Percentiles rank a stretch among this genome's conserved stretches.
These are phyloP conservation scores for Lentinus polychrous DNA, from an alignment of 1,284 basidiomycete genomes.

Conservation along the genomic window DNA sequence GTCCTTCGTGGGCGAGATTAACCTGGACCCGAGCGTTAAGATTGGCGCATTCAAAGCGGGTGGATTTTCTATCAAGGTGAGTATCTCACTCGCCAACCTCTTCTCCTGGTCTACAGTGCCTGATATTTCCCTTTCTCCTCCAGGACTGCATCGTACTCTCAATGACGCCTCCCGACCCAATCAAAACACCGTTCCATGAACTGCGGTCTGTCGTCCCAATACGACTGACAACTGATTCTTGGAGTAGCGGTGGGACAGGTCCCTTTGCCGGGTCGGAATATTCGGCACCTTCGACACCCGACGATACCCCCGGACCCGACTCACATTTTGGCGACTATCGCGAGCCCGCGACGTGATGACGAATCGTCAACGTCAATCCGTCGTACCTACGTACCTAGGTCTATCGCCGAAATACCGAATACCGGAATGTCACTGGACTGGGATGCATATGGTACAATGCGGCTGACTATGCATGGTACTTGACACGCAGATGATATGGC, in stretches of 20 bases:
- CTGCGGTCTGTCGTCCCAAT: constrained; percentile 54
- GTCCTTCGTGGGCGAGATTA: constrained; percentile 55
- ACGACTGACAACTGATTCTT: constrained; percentile 60
- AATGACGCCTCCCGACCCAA: constrained; percentile 47
- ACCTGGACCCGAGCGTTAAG: constrained; percentile 38
- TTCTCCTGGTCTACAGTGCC: too few relatives aligned
- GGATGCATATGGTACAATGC: too few relatives aligned
- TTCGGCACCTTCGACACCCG: constrained; percentile 18
- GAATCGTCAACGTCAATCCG: too few relatives aligned
- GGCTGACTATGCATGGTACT: too few relatives aligned
- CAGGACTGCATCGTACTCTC: constrained; percentile 62
- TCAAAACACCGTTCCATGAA: constrained; percentile 49
- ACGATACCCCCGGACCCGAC: constrained; percentile 4
- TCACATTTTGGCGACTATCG: constrained; percentile 1
- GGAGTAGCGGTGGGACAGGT: constrained; percentile 32
- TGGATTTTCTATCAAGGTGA: constrained; percentile 58
- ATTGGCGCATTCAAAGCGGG: constrained; percentile 57
- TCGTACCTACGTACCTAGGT: too few relatives aligned
- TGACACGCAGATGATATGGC: too few relatives aligned
- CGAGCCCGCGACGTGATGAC: not conserved
- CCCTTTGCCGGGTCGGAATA: constrained; percentile 17
- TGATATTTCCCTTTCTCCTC: not conserved
- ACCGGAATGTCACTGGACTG: too few relatives aligned
- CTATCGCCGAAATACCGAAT: too few relatives aligned
- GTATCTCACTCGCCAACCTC: constrained; percentile 2